phyloP scores from a whole-genome alignment of 768 basidiomycete genomes.

The Mycena albidolilacea region DNA sequence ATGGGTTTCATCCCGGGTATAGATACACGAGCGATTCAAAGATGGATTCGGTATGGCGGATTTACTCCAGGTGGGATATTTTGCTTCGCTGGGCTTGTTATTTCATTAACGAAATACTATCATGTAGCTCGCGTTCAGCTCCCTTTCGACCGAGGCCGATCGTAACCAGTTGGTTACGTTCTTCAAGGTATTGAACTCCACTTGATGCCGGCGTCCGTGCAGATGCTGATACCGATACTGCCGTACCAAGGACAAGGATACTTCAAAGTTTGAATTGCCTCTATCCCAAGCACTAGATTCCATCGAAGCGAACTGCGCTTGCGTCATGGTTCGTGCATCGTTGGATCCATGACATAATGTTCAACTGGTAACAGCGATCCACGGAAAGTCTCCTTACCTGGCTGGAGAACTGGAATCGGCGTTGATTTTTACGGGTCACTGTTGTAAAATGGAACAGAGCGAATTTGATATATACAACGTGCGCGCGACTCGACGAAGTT shows the following conservation, averaged over 20 bases:
- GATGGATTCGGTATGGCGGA: slow-evolving; percentile 33
- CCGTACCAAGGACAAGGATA: slow-evolving; percentile 23
- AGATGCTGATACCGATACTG: neutral
- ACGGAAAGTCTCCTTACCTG: slow-evolving; percentile 23
- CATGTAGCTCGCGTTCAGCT: slow-evolving; percentile 22
- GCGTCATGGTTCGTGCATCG: slow-evolving; percentile 28
- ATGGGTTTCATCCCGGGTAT: slow-evolving; percentile 33
- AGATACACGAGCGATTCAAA: slow-evolving; percentile 34
- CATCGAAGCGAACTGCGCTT: slow-evolving; percentile 19
- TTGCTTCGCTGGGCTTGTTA: slow-evolving; percentile 3
- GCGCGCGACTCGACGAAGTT: slow-evolving; percentile 17
- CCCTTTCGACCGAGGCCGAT: slow-evolving; percentile 28
- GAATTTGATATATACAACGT: slow-evolving; percentile 16
- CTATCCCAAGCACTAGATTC: slow-evolving; percentile 26
- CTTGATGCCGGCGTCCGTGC: slow-evolving; percentile 10
- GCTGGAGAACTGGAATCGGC: slow-evolving; percentile 21
- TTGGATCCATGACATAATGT: neutral
- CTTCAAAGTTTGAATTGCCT: slow-evolving; percentile 27
- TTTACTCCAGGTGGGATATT: slow-evolving; percentile 30
- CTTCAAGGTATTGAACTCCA: slow-evolving; percentile 24
- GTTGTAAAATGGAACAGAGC: neutral
- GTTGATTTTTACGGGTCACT: neutral
- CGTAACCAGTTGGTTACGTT: slow-evolving; percentile 28
- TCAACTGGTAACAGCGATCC: slow-evolving; percentile 8
- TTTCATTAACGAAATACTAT: slow-evolving; percentile 16